A percentile compares a stretch with the other conserved stretches of the same genome.
phyloP scores from a whole-genome alignment of 495 filamentous ascomycete species.

The Aspergillus haitiensis region DNA sequence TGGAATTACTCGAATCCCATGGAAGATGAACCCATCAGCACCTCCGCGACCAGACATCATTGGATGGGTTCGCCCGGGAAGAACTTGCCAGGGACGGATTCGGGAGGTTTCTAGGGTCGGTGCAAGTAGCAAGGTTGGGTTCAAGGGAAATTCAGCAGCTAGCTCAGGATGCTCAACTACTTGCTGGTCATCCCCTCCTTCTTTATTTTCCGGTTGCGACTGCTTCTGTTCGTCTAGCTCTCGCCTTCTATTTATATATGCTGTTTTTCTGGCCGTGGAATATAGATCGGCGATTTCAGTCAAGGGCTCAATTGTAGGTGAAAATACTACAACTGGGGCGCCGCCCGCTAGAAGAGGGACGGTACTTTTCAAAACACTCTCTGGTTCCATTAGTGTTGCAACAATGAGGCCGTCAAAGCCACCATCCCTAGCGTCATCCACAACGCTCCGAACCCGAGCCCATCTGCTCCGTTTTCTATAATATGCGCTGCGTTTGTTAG shows the following conservation, averaged over 20 bases:
- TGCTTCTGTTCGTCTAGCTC: conserved; percentile 33
- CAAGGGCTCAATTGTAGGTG: conserved; percentile 73
- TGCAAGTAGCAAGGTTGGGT: conserved; percentile 78
- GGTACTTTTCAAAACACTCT: conserved; percentile 67
- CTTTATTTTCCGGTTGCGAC: conserved; percentile 21
- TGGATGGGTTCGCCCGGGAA: conserved; percentile 91
- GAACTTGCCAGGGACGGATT: conserved; percentile 79
- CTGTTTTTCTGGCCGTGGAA: conserved; percentile 69
- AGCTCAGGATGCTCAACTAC: conserved; percentile 44
- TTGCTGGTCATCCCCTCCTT: conserved; percentile 18
- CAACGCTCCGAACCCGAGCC: conserved; percentile 61
- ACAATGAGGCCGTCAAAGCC: conserved; percentile 81
- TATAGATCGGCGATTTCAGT: conserved; percentile 75
- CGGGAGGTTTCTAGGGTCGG: conserved; percentile 76
- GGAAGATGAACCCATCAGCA: conserved; percentile 87
- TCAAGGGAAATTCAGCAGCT: conserved; percentile 72
- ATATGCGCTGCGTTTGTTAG: conserved; percentile 74
- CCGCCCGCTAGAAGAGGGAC: conserved; percentile 81
- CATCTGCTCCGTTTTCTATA: conserved; percentile 85
- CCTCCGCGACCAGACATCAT: conserved; percentile 87
- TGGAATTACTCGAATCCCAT: conserved; percentile 76
- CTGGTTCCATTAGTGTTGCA: conserved; percentile 74
- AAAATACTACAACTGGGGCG: conserved; percentile 82
- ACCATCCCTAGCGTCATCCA: conserved; percentile 71
- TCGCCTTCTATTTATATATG: conserved; percentile 57